phyloP scores from a whole-genome alignment of 2,329 filamentous ascomycete species.

The Fusarium musae region DNA sequence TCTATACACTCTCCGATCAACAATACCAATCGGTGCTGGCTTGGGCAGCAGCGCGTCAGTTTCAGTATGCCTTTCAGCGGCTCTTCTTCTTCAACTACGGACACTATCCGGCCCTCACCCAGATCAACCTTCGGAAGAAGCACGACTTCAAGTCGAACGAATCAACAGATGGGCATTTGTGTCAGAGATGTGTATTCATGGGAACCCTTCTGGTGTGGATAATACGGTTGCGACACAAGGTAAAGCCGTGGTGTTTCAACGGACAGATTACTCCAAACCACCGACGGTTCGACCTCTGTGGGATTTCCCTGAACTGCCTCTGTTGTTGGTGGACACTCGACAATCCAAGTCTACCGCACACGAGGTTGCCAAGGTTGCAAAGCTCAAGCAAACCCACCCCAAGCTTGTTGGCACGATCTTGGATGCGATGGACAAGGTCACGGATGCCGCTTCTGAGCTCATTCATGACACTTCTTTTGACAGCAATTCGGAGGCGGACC shows the following conservation, averaged over 20 bases:
- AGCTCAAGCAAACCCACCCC: conserved; percentile 77
- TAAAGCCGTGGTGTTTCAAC: conserved; percentile 92
- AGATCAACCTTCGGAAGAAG: conserved; percentile 88
- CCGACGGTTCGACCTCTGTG: conserved; percentile 81
- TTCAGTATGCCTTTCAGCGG: conserved; percentile 85
- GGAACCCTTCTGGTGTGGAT: conserved; percentile 95
- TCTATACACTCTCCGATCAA: conserved; percentile 91
- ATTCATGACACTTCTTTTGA: conserved; percentile 75
- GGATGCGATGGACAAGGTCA: conserved; percentile 83
- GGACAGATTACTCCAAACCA: conserved; percentile 80
- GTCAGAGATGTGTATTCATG: conserved; percentile 95
- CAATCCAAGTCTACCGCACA: conserved; percentile 85
- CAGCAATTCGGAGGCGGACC: conserved; percentile 67
- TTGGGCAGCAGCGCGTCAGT: conserved; percentile 96
- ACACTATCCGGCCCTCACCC: conserved; percentile 90
- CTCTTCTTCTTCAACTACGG: conserved; percentile 87
- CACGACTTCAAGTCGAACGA: conserved; percentile 88
- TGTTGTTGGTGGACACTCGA: conserved; percentile 89
- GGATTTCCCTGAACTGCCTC: conserved; percentile 90
- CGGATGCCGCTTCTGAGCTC: conserved; percentile 63
- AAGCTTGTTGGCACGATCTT: conserved; percentile 83
- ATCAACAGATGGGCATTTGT: conserved; percentile 99
- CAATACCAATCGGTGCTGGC: conserved; percentile 91
- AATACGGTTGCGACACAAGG: conserved; percentile 95
- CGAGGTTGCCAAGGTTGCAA: conserved; percentile 88